phyloP scores from a whole-genome alignment of 129 eudicot genomes.

The Artemisia annua region DNA sequence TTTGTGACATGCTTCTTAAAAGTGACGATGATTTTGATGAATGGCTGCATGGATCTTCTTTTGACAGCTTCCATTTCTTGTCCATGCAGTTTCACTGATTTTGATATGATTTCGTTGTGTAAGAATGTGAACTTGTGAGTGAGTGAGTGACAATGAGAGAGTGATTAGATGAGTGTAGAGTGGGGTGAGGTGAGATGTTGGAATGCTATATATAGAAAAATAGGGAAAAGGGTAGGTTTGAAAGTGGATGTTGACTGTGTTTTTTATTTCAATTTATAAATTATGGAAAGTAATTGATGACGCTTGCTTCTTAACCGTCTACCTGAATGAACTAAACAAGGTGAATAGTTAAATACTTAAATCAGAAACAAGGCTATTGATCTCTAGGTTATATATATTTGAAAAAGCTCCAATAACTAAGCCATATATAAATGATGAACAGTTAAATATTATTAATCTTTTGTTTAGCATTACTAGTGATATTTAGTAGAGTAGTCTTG shows the following conservation, averaged over 20 bases:
- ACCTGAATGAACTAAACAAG: conserved; percentile 15
- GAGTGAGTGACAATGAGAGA: conserved; percentile 10
- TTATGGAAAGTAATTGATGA: conserved; percentile 38
- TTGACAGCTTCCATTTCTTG: conserved; percentile 66
- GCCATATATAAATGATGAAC: background rate
- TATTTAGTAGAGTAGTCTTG: too few relatives aligned
- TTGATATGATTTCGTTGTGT: conserved; percentile 19
- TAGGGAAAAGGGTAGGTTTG: conserved; percentile 25
- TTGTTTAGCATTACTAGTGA: too few relatives aligned
- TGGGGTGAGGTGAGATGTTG: conserved; percentile 38
- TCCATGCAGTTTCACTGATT: conserved; percentile 48
- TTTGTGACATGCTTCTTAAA: conserved; percentile 60
- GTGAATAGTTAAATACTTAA: conserved; percentile 12
- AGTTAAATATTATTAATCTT: background rate
- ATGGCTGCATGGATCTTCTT: conserved; percentile 47
- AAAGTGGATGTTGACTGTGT: conserved; percentile 35
- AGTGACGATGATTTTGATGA: conserved; percentile 50
- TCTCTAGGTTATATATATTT: background rate
- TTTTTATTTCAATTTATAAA: conserved; percentile 7
- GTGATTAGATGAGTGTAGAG: conserved; percentile 24
- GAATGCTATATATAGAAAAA: conserved; percentile 38
- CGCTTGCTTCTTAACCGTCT: conserved; percentile 49
- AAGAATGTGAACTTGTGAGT: background rate
- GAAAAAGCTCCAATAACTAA: background rate
- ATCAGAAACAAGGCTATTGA: background rate